These are phyloP conservation scores for Chlamydomonas sp. DNA, from an alignment of 139 green algal genomes.

Conservation along the genomic window DNA sequence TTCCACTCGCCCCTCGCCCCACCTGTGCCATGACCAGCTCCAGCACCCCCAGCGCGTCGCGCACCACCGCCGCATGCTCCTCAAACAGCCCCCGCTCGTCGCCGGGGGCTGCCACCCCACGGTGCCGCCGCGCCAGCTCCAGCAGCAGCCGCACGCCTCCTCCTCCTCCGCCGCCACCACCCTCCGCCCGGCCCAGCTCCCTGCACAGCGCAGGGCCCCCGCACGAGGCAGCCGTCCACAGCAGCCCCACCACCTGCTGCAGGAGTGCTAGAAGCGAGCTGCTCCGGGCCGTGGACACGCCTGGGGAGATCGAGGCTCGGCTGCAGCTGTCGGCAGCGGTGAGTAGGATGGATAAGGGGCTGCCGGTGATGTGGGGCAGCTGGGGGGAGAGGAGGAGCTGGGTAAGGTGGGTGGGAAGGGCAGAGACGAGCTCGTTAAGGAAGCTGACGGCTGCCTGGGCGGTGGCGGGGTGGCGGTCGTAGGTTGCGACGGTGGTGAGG, in stretches of 20 bases:
- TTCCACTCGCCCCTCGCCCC: background rate
- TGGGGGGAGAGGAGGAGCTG: background rate
- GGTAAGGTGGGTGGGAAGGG: background rate
- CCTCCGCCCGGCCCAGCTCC: background rate
- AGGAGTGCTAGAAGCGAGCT: background rate
- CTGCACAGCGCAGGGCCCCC: constrained; percentile 3
- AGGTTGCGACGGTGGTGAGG: no score
- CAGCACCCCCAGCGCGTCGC: constrained; percentile 16
- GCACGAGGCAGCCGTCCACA: background rate
- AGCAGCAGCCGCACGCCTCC: background rate
- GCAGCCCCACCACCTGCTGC: background rate
- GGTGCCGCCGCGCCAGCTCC: constrained; percentile 1
- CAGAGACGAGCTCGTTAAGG: no score
- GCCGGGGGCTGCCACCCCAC: background rate
- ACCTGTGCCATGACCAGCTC: background rate
- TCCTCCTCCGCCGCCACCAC: no score
- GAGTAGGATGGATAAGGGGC: background rate
- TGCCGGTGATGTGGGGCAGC: no score
- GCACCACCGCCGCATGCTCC: constrained; percentile 2
- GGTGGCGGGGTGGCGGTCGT: no score
- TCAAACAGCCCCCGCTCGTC: background rate
- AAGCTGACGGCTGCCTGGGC: no score
- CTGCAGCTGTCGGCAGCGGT: background rate
- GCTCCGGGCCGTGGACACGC: no score
- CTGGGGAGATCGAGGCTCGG: background rate